Conservation (phyloP, 2,329 filamentous ascomycete genomes). For the Tolypocladium paradoxum region DNA sequence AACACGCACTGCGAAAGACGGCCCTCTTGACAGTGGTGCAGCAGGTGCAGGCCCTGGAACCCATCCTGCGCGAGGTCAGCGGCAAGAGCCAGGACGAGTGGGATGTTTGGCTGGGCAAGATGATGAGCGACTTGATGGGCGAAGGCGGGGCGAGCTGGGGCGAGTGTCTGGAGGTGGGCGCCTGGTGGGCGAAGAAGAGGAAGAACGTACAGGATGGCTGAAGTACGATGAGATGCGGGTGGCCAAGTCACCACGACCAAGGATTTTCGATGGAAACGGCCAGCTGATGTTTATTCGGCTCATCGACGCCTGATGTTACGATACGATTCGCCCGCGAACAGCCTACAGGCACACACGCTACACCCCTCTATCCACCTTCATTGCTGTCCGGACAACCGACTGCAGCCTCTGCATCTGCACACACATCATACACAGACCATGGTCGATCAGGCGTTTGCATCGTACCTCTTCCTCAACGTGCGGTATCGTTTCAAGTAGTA, state of each 20-base stretch:
- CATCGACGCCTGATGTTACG: background rate
- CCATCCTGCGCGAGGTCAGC: constrained; percentile 68
- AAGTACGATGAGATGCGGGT: background rate
- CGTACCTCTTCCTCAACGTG: constrained; percentile 72
- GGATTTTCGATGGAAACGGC: background rate
- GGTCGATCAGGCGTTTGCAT: constrained; percentile 26
- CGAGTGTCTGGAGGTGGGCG: constrained; percentile 77
- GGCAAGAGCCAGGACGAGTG: constrained; percentile 86
- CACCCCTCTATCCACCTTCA: background rate
- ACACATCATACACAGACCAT: background rate
- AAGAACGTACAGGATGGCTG: background rate
- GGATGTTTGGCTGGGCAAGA: constrained; percentile 78
- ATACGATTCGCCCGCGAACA: background rate
- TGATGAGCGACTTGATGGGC: constrained; percentile 75
- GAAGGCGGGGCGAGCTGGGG: constrained; percentile 71
- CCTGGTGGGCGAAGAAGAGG: constrained; percentile 77
- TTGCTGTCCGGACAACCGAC: background rate
- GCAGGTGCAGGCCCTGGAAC: constrained; percentile 77
- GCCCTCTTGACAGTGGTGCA: constrained; percentile 75
- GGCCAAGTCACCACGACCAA: background rate
- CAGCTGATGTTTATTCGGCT: background rate
- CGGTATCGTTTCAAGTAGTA: constrained; percentile 92
- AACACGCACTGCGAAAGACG: constrained; percentile 64
- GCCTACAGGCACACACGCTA: background rate
- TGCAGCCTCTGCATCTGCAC: background rate